phyloP scores from a whole-genome alignment of 345 rosid species.

The Populus deltoides region DNA sequence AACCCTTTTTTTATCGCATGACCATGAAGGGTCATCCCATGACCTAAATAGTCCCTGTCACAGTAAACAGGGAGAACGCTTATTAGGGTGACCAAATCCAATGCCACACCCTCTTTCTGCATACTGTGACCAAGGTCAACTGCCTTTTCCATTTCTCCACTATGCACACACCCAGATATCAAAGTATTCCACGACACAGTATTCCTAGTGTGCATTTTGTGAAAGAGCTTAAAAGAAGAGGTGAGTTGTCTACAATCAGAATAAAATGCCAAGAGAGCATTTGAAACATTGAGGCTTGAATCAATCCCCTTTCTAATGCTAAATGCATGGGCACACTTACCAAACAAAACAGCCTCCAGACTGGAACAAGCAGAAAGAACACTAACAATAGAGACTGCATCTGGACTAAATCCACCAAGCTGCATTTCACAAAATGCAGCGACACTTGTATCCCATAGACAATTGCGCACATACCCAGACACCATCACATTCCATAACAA shows the following conservation, averaged over 20 bases:
- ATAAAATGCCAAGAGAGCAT: constrained; percentile 42
- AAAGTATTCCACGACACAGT: constrained; percentile 43
- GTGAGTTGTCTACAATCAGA: constrained; percentile 22
- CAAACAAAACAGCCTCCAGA: constrained; percentile 23
- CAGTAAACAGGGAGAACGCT: constrained; percentile 26
- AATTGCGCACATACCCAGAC: constrained; percentile 16
- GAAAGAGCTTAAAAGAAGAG: constrained; percentile 33
- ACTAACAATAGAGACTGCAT: constrained; percentile 33
- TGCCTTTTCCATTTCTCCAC: constrained; percentile 29
- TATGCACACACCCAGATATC: constrained; percentile 34
- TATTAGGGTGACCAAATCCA: constrained; percentile 33
- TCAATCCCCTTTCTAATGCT: constrained; percentile 33
- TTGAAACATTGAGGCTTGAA: constrained; percentile 33
- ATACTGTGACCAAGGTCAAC: constrained; percentile 13
- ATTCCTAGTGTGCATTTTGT: constrained; percentile 28
- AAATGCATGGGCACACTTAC: constrained; percentile 47
- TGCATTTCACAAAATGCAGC: constrained; percentile 40
- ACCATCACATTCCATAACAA: constrained; percentile 27
- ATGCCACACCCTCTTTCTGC: constrained; percentile 14
- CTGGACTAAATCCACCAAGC: constrained; percentile 31
- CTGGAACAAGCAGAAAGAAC: constrained; percentile 43
- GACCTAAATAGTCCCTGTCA: constrained; percentile 11
- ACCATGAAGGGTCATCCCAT: constrained; percentile 38
- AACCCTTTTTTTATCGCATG: constrained; percentile 36
- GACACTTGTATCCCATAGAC: constrained; percentile 32